Evolutionary conservation across 352 stramenopile genomes (phyloP), one percentile per base, ranked within the genome.

Genomic region (Aphanomyces stellatus): DNA sequence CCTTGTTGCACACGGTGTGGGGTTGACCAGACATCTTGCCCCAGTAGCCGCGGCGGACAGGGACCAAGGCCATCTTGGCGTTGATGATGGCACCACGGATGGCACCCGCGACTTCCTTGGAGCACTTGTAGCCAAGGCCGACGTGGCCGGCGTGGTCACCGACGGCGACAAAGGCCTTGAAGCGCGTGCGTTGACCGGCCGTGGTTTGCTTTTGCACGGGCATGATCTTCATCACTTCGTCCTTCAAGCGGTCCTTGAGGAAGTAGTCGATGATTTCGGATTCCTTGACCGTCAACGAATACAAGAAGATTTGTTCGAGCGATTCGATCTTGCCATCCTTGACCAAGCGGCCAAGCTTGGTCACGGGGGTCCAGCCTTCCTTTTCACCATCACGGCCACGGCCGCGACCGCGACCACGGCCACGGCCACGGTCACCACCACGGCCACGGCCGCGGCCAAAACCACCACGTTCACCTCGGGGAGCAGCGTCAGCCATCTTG

Each of bases 171-270:
- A 99, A 99, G 37, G 97, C 97, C 88, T 99, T 99, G 93, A 99
- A 99, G 69, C 97, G 91, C 72, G 97, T 99, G 69, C 97, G 90
- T 90, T 99, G 97, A 87, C 97, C 97, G 69, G 97, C 97, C 46
- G 95, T 98, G 55, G 95, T 99, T 85, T 99, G 96, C 93, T 99
- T 99, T 85, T 99, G 97, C 59, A 99, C 97, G 65, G 97, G 96
- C 95, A 99, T 99, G 87, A 99, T 99, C 90, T 99, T 99, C 96
- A 99, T 99, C 57, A 99, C 96, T 76, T 99, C 97, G 79, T 99
- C 97, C 79, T 99, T 98, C 65, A 99, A 96, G 80, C 93, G 96
- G 65, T 96, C 78, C 80, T 98, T 96, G 22, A 99, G 79, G 83
- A 99, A 99, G 81, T 98, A 90, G 82, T 99, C 98, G 72, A 99